Base-by-base conservation (phyloP, 495 filamentous ascomycete species). In the Neurospora sublineolata region DNA sequence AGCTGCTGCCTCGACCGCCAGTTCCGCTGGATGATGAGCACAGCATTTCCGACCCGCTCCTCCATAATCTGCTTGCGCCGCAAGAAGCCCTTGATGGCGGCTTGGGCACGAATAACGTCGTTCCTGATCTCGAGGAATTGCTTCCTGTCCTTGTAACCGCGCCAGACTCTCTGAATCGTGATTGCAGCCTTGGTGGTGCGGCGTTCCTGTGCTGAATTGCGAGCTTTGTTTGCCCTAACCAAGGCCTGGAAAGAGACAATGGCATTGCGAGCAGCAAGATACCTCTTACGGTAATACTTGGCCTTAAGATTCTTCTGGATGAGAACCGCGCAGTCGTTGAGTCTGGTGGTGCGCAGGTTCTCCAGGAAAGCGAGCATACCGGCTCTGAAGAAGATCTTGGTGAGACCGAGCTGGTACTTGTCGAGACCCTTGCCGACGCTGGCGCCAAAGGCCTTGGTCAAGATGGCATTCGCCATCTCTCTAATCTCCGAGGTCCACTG, bases 341-440 rank as follows among this genome's bases (percentile, higher is more conserved):
- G 84, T 44, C 93, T 87, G 70, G 86, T 91, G 20, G 95, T 97
- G 23, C 95, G 90, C 68, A 97, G 85, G 74, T 97, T 97, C 80
- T 99, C 95, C 18, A 99, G 84, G 82, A 96, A 97, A 12, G 95
- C 95, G 74, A 99, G 90, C 95, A 99, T 99, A 76, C 95, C 95
- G 37, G 95, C 95, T 60, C 95, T 89, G 88, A 99, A 99, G 82
- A 99, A 99, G 73, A 98, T 97, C 84, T 99, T 99, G 37, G 93
- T 97, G 77, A 97, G 83, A 77, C 95, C 95, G 67, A 98, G 84
- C 79, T 99, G 95, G 79, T 97, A 99, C 82, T 94, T 98, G 80
- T 97, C 94, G 60, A 92, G 86, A 68, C 93, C 93, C 74, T 93
- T 89, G 68, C 90, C 89, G 64, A 87, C 92, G 60, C 87, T 86